Percentiles rank a stretch among this genome's conserved stretches.
These are phyloP conservation scores for Cladophialophora psammophila DNA, from an alignment of 2,329 filamentous ascomycete species.

Conservation along the genomic window DNA sequence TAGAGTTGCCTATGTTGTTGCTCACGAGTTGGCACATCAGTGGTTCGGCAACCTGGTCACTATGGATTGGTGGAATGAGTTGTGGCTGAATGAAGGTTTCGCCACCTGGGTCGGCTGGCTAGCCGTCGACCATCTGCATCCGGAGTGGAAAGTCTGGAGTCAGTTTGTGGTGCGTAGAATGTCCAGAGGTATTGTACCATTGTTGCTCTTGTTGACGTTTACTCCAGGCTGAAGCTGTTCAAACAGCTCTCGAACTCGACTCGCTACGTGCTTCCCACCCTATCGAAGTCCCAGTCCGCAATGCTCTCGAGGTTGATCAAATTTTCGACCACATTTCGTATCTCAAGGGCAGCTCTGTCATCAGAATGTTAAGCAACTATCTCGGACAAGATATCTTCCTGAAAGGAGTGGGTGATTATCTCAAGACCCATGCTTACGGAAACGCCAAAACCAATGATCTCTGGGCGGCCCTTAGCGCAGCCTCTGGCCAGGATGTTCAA, in stretches of 20 bases:
- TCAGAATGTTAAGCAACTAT: constrained; percentile 93
- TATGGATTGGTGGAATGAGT: constrained; percentile 96
- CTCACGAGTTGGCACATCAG: constrained; percentile 96
- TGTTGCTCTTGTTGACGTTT: constrained; percentile 48
- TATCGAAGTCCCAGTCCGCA: constrained; percentile 92
- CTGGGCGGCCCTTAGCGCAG: constrained; percentile 86
- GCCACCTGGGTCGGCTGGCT: constrained; percentile 98
- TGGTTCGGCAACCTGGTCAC: constrained; percentile 94
- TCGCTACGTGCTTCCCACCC: constrained; percentile 90
- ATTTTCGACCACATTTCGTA: constrained; percentile 98
- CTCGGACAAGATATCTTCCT: constrained; percentile 88
- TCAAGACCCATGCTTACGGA: constrained; percentile 83
- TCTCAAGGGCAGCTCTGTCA: constrained; percentile 92
- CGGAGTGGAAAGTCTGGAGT: constrained; percentile 97
- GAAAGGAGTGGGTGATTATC: constrained; percentile 85
- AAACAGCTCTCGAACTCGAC: constrained; percentile 89
- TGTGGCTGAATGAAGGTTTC: constrained; percentile 96
- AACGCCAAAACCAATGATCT: constrained; percentile 91
- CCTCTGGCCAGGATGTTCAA: constrained; percentile 85
- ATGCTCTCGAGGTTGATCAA: constrained; percentile 95
- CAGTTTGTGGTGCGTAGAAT: constrained; percentile 80
- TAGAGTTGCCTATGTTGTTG: constrained; percentile 93
- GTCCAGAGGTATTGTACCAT: constrained; percentile 59
- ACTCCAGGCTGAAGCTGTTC: constrained; percentile 80
- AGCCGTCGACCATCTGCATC: constrained; percentile 87